Evolutionary conservation across 2,329 filamentous ascomycete species (phyloP).

Genomic region (Phaeoacremonium minimum): DNA sequence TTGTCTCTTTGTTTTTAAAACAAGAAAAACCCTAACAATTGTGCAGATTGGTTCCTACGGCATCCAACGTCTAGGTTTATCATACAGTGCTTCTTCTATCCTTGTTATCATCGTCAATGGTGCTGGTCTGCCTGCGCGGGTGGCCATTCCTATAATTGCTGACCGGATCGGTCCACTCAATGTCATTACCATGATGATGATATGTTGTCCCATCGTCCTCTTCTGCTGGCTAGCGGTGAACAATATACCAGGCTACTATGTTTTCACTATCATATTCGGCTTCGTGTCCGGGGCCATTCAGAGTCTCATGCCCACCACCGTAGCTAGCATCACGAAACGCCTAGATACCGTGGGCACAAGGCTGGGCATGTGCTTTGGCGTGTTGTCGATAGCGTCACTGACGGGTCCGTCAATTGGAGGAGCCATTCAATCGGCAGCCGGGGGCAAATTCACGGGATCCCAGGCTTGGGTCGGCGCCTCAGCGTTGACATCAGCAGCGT

Average conservation of each 20-base stretch:
- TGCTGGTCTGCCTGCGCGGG: constrained; percentile 24
- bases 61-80: constrained; percentile 23
- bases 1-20: too few species aligned
- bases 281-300: constrained; percentile 24
- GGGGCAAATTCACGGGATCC: constrained; percentile 16
- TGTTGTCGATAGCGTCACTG: constrained; percentile 21
- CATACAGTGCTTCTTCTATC: constrained; percentile 25
- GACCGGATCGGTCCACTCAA: constrained; percentile 27
- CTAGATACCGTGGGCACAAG: constrained; percentile 25
- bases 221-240: constrained; percentile 27
- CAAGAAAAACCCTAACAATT: too few species aligned
- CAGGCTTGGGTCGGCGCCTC: constrained; percentile 23
- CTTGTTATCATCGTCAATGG: constrained; percentile 31
- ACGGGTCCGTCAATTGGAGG: constrained; percentile 28
- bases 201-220: constrained; percentile 17
- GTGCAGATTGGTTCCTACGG: constrained; percentile 23
- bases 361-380: constrained; percentile 26
- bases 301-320: constrained; percentile 22
- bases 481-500: too few species aligned
- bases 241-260: constrained; percentile 20
- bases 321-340: constrained; percentile 24
- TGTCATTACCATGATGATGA: constrained; percentile 20
- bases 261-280: constrained; percentile 25
- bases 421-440: constrained; percentile 19
- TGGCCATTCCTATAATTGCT: constrained; percentile 23